Evolutionary conservation across 2,329 filamentous ascomycete species (phyloP), one percentile per base, ranked within the genome.

Genomic region (Pestalotiopsis sp.): DNA sequence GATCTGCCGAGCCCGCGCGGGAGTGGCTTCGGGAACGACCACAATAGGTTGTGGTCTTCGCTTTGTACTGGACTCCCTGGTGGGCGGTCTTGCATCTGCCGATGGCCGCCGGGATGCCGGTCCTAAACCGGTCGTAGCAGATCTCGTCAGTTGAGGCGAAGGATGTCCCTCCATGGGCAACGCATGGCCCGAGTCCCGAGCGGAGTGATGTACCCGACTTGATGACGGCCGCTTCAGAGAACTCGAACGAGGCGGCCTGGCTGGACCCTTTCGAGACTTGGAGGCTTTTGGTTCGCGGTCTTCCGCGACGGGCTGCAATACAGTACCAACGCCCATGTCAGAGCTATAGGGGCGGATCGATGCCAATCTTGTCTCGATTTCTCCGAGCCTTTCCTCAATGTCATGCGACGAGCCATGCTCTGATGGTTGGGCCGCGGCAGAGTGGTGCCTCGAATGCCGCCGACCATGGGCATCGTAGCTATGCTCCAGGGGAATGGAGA

Each of bases 401-500:
- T 71, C 68, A 64, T 72, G 70, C 49, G 71, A 66, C 13, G 73
- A 71, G 36, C 76, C 72, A 61, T 76, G 75, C 49, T 59, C 57
- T 52, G 17, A n/a, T 2, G 45, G 45, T 11, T 12, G 20, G 20
- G 23, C 23, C 3, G 11, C 17, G 7, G 12, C 14, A 13, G 57
- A 27, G 25, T 13, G 27, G 23, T 23, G 57, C 25, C 23, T 27
- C 5, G 57, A 59, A 3, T 27, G 23, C 14, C 27, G 57, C 13
- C 27, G 14, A 11, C 23, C 12, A 23, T 59, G 57, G 25, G 57
- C 17, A n/a, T n/a, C 45, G 25, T 86, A 82, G 4, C 82, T 83
- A 68, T 86, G 79, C 71, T 87, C 82, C 13, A 85, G 69, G 1
- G 88, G 88, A 59, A 90, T 89, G 0, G 87, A 89, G 65, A 90